Evolutionary conservation across 192 early-diverging fungal species (phyloP).

Genomic region (Backusella westeae): DNA sequence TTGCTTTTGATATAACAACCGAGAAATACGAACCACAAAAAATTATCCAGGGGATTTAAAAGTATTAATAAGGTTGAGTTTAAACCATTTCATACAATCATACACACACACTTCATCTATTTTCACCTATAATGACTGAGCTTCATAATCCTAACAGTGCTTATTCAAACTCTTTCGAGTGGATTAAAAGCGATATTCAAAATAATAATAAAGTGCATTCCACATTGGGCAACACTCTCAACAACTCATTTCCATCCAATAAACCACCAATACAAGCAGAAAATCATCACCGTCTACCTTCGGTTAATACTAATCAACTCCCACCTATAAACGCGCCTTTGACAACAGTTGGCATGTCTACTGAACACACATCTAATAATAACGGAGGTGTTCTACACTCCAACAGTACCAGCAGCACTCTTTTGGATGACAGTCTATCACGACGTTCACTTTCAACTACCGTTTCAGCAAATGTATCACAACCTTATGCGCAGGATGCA

Average conservation of each 20-base stretch:
- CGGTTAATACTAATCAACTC: slow-evolving; percentile 4
- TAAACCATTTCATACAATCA: slow-evolving; percentile 5
- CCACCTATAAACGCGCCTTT: slow-evolving; percentile 15
- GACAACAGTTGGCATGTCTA: slow-evolving; percentile 2
- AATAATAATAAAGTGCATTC: not conserved
- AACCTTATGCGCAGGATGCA: not conserved
- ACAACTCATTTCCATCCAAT: not conserved
- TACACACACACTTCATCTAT: slow-evolving; percentile 7
- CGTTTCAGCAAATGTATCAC: not conserved
- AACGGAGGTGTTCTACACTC: not conserved
- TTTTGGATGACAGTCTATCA: slow-evolving; percentile 7
- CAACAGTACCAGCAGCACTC: not conserved
- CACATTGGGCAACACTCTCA: not conserved
- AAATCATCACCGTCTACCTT: not conserved
- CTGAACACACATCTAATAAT: not conserved
- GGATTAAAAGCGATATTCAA: not conserved
- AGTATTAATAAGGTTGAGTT: slow-evolving; percentile 7
- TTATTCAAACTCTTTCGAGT: not conserved
- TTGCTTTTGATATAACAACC: slow-evolving; percentile 2
- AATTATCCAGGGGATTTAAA: not conserved
- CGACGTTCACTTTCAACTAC: slow-evolving; percentile 7
- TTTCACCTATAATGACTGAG: slow-evolving; percentile 9
- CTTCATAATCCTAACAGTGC: slow-evolving; percentile 6
- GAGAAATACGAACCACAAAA: not conserved
- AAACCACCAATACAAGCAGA: not conserved